phyloP scores from a whole-genome alignment of 768 basidiomycete genomes.

The Russula sp. region DNA sequence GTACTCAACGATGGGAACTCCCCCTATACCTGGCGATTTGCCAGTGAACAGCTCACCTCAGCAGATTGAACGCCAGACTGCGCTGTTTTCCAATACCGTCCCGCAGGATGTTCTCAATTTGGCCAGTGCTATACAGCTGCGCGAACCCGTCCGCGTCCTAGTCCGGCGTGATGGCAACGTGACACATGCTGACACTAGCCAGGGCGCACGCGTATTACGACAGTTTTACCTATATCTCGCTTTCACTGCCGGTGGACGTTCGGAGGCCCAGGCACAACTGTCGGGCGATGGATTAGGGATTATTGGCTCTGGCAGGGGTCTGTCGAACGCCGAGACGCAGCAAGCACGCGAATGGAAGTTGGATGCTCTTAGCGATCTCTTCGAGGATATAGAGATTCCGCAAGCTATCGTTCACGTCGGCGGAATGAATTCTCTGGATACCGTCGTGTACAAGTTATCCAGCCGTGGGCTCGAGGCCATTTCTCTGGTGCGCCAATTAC shows the following conservation, averaged over 20 bases:
- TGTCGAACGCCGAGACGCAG: slow-evolving; percentile 75
- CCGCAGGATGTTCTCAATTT: slow-evolving; percentile 97
- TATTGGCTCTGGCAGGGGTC: slow-evolving; percentile 87
- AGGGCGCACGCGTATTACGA: slow-evolving; percentile 79
- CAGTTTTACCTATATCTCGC: slow-evolving; percentile 97
- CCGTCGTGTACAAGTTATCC: slow-evolving; percentile 86
- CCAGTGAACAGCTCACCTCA: slow-evolving; percentile 37
- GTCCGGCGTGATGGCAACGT: slow-evolving; percentile 89
- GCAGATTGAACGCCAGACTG: slow-evolving; percentile 78
- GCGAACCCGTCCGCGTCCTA: slow-evolving; percentile 96
- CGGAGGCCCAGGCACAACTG: slow-evolving; percentile 47
- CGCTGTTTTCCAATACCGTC: slow-evolving; percentile 96
- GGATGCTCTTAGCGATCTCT: slow-evolving; percentile 84
- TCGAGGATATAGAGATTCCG: slow-evolving; percentile 78
- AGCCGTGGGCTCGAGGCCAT: slow-evolving; percentile 84
- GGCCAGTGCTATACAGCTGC: slow-evolving; percentile 86
- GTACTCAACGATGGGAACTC: slow-evolving; percentile 53
- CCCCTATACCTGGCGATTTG: slow-evolving; percentile 46
- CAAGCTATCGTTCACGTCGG: slow-evolving; percentile 89
- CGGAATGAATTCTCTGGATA: slow-evolving; percentile 80
- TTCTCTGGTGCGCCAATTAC: slow-evolving; percentile 61
- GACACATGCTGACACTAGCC: slow-evolving; percentile 61
- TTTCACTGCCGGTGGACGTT: slow-evolving; percentile 81
- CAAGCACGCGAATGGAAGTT: slow-evolving; percentile 94
- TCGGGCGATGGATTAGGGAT: slow-evolving; percentile 72